Evolutionary conservation across 345 rosid species (phyloP), one percentile per base, ranked within the genome.

Genomic region (Aegle marmelos): DNA sequence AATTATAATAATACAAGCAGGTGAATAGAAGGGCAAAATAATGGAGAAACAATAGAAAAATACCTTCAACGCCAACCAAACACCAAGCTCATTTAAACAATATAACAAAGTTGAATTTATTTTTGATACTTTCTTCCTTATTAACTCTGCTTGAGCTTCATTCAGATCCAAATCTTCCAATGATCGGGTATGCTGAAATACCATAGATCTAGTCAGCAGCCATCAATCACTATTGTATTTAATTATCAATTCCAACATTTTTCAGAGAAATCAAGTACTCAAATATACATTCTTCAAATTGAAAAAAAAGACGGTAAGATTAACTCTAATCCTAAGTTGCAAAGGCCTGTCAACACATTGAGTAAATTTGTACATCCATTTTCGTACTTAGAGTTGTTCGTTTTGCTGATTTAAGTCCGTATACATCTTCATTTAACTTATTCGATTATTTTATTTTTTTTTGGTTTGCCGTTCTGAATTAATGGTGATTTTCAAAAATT

Each of bases 21-120:
- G 63, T 31, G 68, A 68, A 37, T 48, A 53, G 31, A 25, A 74
- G 39, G 56, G 30, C 17, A 64, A 73, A 30, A 6, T 30, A 2
- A 27, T 11, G 60, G 56, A 63, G 16, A 53, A 31, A 72, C n/a
- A 53, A 21, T 30, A 69, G 72, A 77, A 33, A 67, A 34, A 30
- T 83, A 95, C 99, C 99, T 92, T 92, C 28, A 53, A 83, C 31
- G 99, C 95, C 85, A 90, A 80, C 93, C 88, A 92, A 70, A 88
- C 83, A 24, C 99, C 99, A 22, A 92, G 94, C 24, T 90, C 90
- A 22, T 78, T 85, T 82, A 91, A 79, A 82, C 99, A 96, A 81
- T 81, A 89, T 31, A 83, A 56, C 63, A 96, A 79, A 36, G 79
- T 70, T 17, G 83, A 83, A 76, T 73, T 61, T 53, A 89, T 85